These are phyloP conservation scores for Candida coquimbonensis DNA, from an alignment of 805 yeast species.

Conservation along the genomic window DNA sequence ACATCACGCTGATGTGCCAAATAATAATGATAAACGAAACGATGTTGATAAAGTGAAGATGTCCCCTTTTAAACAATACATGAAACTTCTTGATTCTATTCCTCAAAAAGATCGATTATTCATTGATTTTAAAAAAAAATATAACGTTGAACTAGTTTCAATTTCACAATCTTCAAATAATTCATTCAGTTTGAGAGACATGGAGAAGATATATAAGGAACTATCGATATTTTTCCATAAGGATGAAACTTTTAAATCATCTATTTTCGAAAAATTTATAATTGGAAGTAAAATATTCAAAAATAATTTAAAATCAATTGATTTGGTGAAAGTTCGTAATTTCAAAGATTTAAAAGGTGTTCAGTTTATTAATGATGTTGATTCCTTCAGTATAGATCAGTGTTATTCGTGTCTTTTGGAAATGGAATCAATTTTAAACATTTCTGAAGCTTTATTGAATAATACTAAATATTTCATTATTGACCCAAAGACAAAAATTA, in stretches of 20 bases:
- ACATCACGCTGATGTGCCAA: too few relatives aligned
- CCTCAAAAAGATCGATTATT: conserved; percentile 25
- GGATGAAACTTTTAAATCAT: conserved; percentile 10
- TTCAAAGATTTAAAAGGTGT: background rate
- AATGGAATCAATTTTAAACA: background rate
- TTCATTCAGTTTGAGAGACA: conserved; percentile 21
- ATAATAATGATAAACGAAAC: too few relatives aligned
- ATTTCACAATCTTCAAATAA: conserved; percentile 8
- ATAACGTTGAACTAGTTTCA: conserved; percentile 17
- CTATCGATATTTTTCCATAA: conserved; percentile 16
- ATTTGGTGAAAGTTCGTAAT: background rate
- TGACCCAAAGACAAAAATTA: conserved; percentile 1
- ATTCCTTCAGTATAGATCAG: too few relatives aligned
- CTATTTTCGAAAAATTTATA: conserved; percentile 15
- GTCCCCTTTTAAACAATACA: conserved; percentile 18
- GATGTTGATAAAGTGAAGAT: conserved; percentile 2
- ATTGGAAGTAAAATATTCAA: conserved; percentile 15
- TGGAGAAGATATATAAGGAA: conserved; percentile 33
- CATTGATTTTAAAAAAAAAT: conserved; percentile 32
- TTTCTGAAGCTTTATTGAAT: conserved; percentile 1
- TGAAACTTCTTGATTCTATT: conserved; percentile 23
- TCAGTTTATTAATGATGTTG: background rate
- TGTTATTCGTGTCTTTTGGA: background rate
- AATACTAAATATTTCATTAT: conserved; percentile 4
- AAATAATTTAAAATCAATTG: conserved; percentile 5